Evolutionary conservation across 257 asterid species (phyloP).

Genomic region (Penstemon newberryi): DNA sequence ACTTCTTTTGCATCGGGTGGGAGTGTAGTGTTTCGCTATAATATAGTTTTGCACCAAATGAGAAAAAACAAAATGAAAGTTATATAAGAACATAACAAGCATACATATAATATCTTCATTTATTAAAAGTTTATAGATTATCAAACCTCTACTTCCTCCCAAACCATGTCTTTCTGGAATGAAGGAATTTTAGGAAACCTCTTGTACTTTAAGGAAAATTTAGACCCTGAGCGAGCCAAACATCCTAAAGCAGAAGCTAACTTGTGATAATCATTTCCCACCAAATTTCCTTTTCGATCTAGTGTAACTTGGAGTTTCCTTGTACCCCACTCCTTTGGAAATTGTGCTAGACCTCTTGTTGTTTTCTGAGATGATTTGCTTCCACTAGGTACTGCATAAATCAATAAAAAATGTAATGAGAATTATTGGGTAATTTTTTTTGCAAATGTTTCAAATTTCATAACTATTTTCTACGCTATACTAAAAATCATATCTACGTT

Average conservation of each 20-base stretch:
- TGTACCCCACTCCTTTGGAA: not conserved
- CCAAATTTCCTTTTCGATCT: not conserved
- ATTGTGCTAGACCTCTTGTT: not conserved
- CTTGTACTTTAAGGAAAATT: not conserved
- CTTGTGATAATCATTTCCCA: not conserved
- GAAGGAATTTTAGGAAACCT: too few relatives aligned
- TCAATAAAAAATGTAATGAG: not conserved
- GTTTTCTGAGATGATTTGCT: not conserved
- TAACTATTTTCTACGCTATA: too few relatives aligned
- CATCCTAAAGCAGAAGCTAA: not conserved
- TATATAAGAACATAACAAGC: not conserved
- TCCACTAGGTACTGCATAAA: not conserved
- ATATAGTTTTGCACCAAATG: too few relatives aligned
- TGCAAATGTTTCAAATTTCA: too few relatives aligned
- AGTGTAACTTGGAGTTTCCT: slow-evolving; percentile 2
- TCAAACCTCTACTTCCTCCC: too few relatives aligned
- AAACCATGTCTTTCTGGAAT: too few relatives aligned
- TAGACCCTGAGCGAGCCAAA: slow-evolving; percentile 1
- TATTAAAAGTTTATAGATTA: too few relatives aligned
- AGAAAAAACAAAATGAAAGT: not conserved
- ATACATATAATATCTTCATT: too few relatives aligned
- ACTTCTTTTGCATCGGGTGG: not conserved
- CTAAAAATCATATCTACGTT: too few relatives aligned
- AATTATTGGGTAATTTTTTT: too few relatives aligned
- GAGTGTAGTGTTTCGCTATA: not conserved